Evolutionary conservation across 768 basidiomycete species (phyloP).

Genomic region (Podaxis pistillaris): DNA sequence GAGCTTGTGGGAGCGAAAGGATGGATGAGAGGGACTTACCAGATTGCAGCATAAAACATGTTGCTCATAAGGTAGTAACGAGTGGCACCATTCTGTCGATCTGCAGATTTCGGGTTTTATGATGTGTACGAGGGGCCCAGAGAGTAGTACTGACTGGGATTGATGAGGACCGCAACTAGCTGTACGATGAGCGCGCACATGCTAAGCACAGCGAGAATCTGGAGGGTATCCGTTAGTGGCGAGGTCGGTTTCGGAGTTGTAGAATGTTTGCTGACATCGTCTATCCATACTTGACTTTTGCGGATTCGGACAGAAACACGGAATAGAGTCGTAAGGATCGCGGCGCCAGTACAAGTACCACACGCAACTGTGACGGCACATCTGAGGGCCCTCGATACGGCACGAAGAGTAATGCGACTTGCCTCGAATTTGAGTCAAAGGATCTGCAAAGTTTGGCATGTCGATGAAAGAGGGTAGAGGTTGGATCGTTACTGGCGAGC

Average conservation of each 20-base stretch:
- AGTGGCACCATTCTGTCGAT: slow-evolving; percentile 17
- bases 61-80: slow-evolving; percentile 37
- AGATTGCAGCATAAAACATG: slow-evolving; percentile 37
- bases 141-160: background rate
- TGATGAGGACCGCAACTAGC: background rate
- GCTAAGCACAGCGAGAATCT: background rate
- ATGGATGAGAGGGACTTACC: slow-evolving; percentile 22
- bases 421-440: background rate
- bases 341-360: background rate
- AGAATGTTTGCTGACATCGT: background rate
- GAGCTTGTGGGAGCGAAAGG: background rate
- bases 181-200: slow-evolving; percentile 1
- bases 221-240: background rate
- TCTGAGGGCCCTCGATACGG: background rate
- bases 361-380: background rate
- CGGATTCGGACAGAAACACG: background rate
- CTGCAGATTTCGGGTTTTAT: background rate
- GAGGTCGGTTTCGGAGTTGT: background rate
- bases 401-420: background rate
- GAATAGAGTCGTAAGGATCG: background rate
- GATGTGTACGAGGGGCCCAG: background rate
- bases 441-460: background rate
- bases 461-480: background rate
- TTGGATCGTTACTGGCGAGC: background rate
- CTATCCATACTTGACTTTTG: background rate